These are phyloP conservation scores for Pichia terricola DNA, from an alignment of 1,139 yeast genomes.

Conservation along the genomic window DNA sequence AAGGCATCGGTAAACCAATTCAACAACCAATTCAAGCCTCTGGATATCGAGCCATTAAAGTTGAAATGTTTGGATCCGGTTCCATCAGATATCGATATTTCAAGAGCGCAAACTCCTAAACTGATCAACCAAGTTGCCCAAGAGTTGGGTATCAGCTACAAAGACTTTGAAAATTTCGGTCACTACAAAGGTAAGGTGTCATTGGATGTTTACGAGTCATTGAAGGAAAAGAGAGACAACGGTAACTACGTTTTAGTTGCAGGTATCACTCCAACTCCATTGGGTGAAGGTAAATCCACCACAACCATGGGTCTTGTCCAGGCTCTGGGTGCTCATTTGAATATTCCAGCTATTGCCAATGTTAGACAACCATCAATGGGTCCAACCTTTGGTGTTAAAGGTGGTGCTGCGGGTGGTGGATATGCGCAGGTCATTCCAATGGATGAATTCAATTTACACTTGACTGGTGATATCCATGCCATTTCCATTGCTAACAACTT, in stretches of 20 bases:
- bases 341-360: slow-evolving; percentile 62
- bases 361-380: slow-evolving; percentile 87
- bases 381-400: slow-evolving; percentile 80
- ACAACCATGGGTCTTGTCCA: slow-evolving; percentile 75
- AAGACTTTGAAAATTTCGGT: slow-evolving; percentile 65
- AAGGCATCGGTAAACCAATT: slow-evolving; percentile 62
- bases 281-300: slow-evolving; percentile 78
- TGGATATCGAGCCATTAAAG: slow-evolving; percentile 24
- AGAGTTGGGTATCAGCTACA: slow-evolving; percentile 53
- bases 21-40: slow-evolving; percentile 32
- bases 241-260: slow-evolving; percentile 69
- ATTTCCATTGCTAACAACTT: slow-evolving; percentile 73
- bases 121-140: slow-evolving; percentile 51
- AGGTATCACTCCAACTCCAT: slow-evolving; percentile 76
- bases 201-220: slow-evolving; percentile 47
- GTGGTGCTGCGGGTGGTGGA: slow-evolving; percentile 89
- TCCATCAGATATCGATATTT: slow-evolving; percentile 69
- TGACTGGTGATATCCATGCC: slow-evolving; percentile 81
- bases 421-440: slow-evolving; percentile 79
- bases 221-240: slow-evolving; percentile 47
- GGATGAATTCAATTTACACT: slow-evolving; percentile 82
- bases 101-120: slow-evolving; percentile 65
- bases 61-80: slow-evolving; percentile 36
- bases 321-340: slow-evolving; percentile 69
- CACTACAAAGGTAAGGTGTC: slow-evolving; percentile 68